Evolutionary conservation across 768 basidiomycete species (phyloP), one percentile per base, ranked within the genome.

Genomic region (Phaffia tasmanica): DNA sequence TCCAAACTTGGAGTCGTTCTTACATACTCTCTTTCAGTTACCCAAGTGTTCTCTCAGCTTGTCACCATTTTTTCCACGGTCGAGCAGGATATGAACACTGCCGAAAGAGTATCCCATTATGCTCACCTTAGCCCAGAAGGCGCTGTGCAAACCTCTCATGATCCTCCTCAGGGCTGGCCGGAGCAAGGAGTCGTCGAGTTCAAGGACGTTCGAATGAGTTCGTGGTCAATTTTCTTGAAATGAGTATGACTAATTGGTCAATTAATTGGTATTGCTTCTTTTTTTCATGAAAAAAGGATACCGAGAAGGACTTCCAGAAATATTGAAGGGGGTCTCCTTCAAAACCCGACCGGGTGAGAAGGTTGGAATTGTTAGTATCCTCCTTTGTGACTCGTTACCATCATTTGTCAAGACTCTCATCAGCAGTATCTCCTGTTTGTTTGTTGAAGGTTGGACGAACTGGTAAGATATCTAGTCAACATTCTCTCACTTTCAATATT

Each of bases 91-190:
- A 85, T 90, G 71, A 88, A 91, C 68, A 88, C 87, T 72, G 87
- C 89, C 19, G 91, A 94, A 74, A 85, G 90, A 6, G 86, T 93
- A 62, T 75, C 88, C 30, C 85, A 92, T 71, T 93, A 95, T 72
- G 84, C 84, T 30, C 79, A 85, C 8, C 79, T 94, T 21, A 72
- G 79, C 21, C 79, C 84, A 0, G 93, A 97, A 76, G 89, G 87
- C 1, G 83, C 87, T 0, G 62, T 74, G 21, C 61, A 48, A 14
- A 79, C 76, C 19, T 73, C 79, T 1, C 73, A 79, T 30, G 83
- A 84, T 64, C 81, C 81, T 19, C 78, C 80, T 0, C 73, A 74
- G 1, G 71, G 71, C 18, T 97, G 94, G 94, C 94, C 93, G 0
- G 77, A 79, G 0, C 72, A 80, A 19, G 93, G 94, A 5, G 73